These are phyloP conservation scores for Lomentospora prolificans DNA, from an alignment of 2,329 filamentous ascomycete species.

Conservation along the genomic window DNA sequence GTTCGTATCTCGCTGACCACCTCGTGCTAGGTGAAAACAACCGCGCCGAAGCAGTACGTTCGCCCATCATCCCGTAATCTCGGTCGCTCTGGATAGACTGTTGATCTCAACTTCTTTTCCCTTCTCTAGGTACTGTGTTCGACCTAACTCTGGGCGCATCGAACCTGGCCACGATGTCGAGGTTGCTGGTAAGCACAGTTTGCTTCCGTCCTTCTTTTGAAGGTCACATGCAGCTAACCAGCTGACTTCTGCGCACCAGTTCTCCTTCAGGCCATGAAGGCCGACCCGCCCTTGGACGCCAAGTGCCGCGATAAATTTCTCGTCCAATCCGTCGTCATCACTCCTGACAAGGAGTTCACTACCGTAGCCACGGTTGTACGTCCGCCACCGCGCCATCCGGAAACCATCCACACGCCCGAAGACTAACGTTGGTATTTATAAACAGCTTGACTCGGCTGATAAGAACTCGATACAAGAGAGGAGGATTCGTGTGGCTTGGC, in stretches of 20 bases:
- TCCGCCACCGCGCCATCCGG: conserved; percentile 11
- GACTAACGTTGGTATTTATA: neutral
- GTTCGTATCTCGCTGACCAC: conserved; percentile 17
- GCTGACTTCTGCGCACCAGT: conserved; percentile 40
- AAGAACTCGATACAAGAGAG: conserved; percentile 78
- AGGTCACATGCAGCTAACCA: conserved; percentile 16
- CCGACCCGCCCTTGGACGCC: conserved; percentile 74
- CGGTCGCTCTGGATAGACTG: conserved; percentile 6
- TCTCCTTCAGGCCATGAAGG: conserved; percentile 94
- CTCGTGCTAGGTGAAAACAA: conserved; percentile 81
- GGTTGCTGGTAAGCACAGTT: conserved; percentile 63
- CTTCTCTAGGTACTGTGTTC: conserved; percentile 75
- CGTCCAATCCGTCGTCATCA: conserved; percentile 82
- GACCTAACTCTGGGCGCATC: conserved; percentile 93
- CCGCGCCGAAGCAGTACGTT: conserved; percentile 92
- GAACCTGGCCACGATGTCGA: conserved; percentile 84
- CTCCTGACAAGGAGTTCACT: conserved; percentile 70
- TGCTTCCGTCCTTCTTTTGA: neutral
- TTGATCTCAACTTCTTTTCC: conserved; percentile 3
- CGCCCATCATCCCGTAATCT: conserved; percentile 9
- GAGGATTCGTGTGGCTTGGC: conserved; percentile 89
- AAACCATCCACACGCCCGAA: neutral
- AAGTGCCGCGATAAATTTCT: conserved; percentile 97
- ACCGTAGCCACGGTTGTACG: conserved; percentile 66
- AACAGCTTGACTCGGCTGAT: conserved; percentile 67